phyloP scores from a whole-genome alignment of 495 filamentous ascomycete species.

The Hypoxylon perforatum region DNA sequence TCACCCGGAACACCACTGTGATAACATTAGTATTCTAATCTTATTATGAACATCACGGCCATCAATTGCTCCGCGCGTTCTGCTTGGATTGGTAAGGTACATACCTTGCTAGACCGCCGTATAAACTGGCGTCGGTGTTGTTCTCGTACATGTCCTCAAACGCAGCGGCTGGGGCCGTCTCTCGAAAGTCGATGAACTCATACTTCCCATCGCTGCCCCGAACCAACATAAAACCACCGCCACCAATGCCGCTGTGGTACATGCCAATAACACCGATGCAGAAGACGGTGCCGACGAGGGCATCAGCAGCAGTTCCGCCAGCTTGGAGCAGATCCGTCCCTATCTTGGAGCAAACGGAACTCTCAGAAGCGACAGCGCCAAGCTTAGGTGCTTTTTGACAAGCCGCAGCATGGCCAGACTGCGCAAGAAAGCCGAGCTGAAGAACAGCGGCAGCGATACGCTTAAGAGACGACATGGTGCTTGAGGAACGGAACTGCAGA shows the following conservation, averaged over 20 bases:
- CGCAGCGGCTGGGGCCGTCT: conserved; percentile 81
- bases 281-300: conserved; percentile 69
- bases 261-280: conserved; percentile 76
- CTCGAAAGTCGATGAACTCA: conserved; percentile 82
- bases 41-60: not conserved
- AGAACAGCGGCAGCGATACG: conserved; percentile 36
- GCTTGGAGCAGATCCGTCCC: conserved; percentile 72
- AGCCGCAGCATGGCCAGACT: conserved; percentile 20
- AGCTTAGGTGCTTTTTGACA: conserved; percentile 38
- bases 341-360: conserved; percentile 72
- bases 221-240: conserved; percentile 85
- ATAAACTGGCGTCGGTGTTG: conserved; percentile 52
- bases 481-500: not conserved
- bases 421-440: conserved; percentile 30
- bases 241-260: conserved; percentile 82
- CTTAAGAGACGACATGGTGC: conserved; percentile 40
- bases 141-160: conserved; percentile 80
- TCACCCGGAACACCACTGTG: conserved; percentile 80
- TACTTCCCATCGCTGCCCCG: conserved; percentile 66
- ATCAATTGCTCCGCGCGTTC: not conserved
- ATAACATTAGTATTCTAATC: conserved; percentile 12
- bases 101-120: conserved; percentile 73
- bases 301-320: conserved; percentile 77
- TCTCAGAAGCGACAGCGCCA: conserved; percentile 80
- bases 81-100: not conserved